A percentile compares a stretch with the other conserved stretches of the same genome.
phyloP scores from a whole-genome alignment of 805 yeast species.

The Osmozyma mogii region DNA sequence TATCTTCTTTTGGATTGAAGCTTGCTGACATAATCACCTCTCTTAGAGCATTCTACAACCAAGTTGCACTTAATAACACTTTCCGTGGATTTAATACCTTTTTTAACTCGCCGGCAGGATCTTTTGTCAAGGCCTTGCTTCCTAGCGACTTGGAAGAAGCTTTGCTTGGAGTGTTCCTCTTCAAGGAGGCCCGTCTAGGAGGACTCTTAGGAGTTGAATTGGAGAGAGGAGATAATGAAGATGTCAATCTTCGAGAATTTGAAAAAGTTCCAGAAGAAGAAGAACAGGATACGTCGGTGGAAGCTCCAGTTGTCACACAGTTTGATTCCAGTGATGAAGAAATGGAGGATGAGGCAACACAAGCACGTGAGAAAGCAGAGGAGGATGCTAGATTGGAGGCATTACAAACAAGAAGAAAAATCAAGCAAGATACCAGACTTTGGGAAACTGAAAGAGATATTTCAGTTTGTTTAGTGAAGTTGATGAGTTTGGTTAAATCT shows the following conservation, averaged over 20 bases:
- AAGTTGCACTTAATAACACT: constrained; percentile 14
- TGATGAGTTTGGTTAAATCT: constrained; percentile 26
- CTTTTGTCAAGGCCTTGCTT: constrained; percentile 16
- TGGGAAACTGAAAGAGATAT: constrained; percentile 36
- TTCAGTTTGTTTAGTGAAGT: constrained; percentile 33
- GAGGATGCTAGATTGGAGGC: too few species aligned
- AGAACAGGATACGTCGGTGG: too few species aligned
- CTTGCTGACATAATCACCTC: constrained; percentile 27
- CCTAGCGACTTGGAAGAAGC: constrained; percentile 21
- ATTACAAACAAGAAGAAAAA: not conserved
- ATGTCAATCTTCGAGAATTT: constrained; percentile 30
- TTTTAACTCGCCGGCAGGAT: constrained; percentile 14
- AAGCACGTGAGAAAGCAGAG: too few species aligned
- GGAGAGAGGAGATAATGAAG: constrained; percentile 48
- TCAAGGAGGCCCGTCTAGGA: constrained; percentile 42
- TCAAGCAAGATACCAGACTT: not conserved
- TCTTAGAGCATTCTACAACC: constrained; percentile 25
- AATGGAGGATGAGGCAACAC: not conserved
- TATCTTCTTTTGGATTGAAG: constrained; percentile 16
- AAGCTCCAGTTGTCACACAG: not conserved
- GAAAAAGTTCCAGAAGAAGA: not conserved
- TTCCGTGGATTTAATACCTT: constrained; percentile 25
- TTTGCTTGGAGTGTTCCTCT: constrained; percentile 37
- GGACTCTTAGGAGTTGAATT: constrained; percentile 26
- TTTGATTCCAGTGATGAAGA: constrained; percentile 1